Evolutionary conservation across 805 yeast genomes (phyloP), one percentile per base, ranked within the genome.

Genomic region (Brettanomyces custersianus): DNA sequence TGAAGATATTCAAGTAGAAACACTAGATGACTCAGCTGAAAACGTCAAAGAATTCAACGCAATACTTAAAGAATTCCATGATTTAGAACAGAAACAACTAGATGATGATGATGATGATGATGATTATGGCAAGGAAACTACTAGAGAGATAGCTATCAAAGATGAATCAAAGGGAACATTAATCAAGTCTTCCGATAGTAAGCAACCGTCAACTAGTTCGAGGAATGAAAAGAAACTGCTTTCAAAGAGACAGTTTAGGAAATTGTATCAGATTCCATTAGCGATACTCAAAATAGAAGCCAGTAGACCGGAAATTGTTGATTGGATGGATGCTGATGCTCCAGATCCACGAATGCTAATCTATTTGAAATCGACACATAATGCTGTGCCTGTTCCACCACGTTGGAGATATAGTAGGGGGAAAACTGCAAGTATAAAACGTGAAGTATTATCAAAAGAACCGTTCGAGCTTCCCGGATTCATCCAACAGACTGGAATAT

Each of bases 301-400:
- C 0, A 44, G 59, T 2, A 60, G 62, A 20, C 96, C 97, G 0
- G 85, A 83, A 39, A 51, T 77, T 4, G 79, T 90, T 1, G 94
- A 87, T 44, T 81, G 94, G 94, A 74, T 63, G 47, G 97, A 92
- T 55, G 80, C 77, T 2, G 92, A 88, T 60, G 80, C 96, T 0
- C 67, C 66, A 1, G 90, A 85, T 47, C 95, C 98, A 2, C 58
- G 63, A 33, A 52, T 87, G 16, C 64, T 76, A 11, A 74, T 83
- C 0, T 62, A 68, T 17, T 55, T 90, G 34, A 90, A 88, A 51
- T 60, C 78, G 0, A 59, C 64, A 24, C 77, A 74, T 38, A 83
- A 85, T 44, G 67, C 62, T 2, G 77, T 88, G 1, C 83, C 76
- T 2, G 85, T 90, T 1, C 97, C 97, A 0, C 50, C 59, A 0